Evolutionary conservation across 257 asterid genomes (phyloP).

Genomic region (Scutellaria barbata): DNA sequence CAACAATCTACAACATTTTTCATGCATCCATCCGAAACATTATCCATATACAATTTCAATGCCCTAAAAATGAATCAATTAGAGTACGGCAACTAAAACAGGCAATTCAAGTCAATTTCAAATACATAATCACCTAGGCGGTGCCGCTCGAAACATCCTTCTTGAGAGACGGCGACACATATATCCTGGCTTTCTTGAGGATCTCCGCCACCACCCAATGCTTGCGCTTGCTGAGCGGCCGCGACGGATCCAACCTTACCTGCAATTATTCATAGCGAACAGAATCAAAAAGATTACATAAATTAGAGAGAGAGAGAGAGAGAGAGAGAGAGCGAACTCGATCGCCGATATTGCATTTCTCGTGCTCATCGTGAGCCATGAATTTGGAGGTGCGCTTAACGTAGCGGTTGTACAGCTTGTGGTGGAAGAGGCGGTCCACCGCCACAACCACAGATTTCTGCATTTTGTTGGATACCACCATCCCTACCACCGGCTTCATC

Average conservation of each 20-base stretch:
- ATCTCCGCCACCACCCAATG: conserved; percentile 49
- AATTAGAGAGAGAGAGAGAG: not conserved
- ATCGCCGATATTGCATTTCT: conserved; percentile 78
- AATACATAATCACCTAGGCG: not conserved
- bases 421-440: conserved; percentile 80
- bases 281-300: not conserved
- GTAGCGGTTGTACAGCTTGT: conserved; percentile 80
- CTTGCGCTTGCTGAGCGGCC: conserved; percentile 51
- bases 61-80: conserved; percentile 5
- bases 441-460: conserved; percentile 95
- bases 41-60: too few relatives aligned
- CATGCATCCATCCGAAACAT: too few relatives aligned
- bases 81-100: not conserved
- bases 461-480: too few relatives aligned
- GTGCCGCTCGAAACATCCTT: conserved; percentile 30
- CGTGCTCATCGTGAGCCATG: conserved; percentile 89
- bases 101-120: not conserved
- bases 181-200: conserved; percentile 76
- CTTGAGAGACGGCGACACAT: conserved; percentile 47
- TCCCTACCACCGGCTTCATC: too few relatives aligned
- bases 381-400: conserved; percentile 91
- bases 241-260: conserved; percentile 80
- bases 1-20: too few relatives aligned
- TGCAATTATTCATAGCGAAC: conserved; percentile 34
- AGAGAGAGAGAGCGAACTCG: conserved; percentile 46